phyloP scores from a whole-genome alignment of 2,329 filamentous ascomycete species.

The Exophiala xenobiotica region DNA sequence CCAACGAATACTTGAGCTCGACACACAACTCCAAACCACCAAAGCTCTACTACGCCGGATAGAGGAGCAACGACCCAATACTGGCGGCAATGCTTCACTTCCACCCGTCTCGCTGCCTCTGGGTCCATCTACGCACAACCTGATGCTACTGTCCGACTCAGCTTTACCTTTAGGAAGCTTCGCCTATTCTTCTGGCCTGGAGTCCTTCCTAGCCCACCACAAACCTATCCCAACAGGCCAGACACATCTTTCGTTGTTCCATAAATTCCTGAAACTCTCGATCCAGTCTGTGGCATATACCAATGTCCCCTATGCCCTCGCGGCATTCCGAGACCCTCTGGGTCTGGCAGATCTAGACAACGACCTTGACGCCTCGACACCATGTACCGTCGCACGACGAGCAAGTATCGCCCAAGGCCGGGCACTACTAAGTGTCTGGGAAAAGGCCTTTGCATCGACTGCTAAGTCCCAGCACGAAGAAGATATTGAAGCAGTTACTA shows the following conservation, averaged over 20 bases:
- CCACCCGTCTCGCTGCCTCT: slow-evolving; percentile 19
- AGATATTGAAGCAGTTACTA: slow-evolving; percentile 30
- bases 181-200: slow-evolving; percentile 63
- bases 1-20: slow-evolving; percentile 45
- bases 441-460: slow-evolving; percentile 36
- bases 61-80: slow-evolving; percentile 11
- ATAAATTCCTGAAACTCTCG: slow-evolving; percentile 57
- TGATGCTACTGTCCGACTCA: slow-evolving; percentile 63
- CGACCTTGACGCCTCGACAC: slow-evolving; percentile 62
- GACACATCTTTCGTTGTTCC: slow-evolving; percentile 46
- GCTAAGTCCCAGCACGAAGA: slow-evolving; percentile 10
- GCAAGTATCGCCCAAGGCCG: slow-evolving; percentile 62
- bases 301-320: slow-evolving; percentile 59
- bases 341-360: slow-evolving; percentile 57
- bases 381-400: slow-evolving; percentile 61
- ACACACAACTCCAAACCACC: slow-evolving; percentile 48
- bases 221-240: slow-evolving; percentile 39
- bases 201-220: slow-evolving; percentile 63
- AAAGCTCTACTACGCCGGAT: slow-evolving; percentile 35
- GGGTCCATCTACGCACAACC: slow-evolving; percentile 31
- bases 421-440: slow-evolving; percentile 61
- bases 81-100: neutral
- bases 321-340: slow-evolving; percentile 53
- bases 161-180: slow-evolving; percentile 65
- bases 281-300: slow-evolving; percentile 59